Evolutionary conservation across 371 early-diverging fungal species (phyloP).

Genomic region (Circinella minor): DNA sequence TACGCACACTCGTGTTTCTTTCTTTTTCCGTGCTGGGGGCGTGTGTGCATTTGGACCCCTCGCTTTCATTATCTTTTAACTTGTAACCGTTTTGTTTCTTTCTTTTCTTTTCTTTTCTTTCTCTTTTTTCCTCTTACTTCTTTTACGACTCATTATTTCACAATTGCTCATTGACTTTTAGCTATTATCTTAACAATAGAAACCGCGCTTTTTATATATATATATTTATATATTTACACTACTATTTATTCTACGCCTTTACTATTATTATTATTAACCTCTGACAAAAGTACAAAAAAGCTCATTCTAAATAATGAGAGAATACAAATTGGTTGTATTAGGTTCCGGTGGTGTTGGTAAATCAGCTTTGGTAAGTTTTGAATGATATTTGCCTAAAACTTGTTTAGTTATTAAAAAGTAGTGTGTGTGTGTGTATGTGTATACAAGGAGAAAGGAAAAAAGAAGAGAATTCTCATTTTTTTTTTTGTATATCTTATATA

Average conservation of each 20-base stretch:
- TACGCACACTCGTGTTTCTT: conserved; percentile 3
- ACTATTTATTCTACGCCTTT: neutral
- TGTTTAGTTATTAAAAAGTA: too few relatives aligned
- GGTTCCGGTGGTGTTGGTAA: conserved; percentile 93
- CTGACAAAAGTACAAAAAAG: neutral
- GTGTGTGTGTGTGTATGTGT: too few relatives aligned
- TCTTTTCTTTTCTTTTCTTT: neutral
- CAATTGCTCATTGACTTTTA: too few relatives aligned
- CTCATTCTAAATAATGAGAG: conserved; percentile 50
- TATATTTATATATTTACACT: neutral
- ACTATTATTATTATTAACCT: too few relatives aligned
- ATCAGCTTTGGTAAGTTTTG: conserved; percentile 79
- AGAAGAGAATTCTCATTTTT: too few relatives aligned
- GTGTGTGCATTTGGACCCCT: neutral
- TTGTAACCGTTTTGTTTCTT: neutral
- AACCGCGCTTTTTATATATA: neutral
- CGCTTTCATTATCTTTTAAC: neutral
- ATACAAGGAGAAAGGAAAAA: too few relatives aligned
- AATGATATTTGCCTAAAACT: too few relatives aligned
- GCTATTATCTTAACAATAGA: too few relatives aligned
- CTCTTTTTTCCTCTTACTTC: conserved; percentile 6
- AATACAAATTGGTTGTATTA: conserved; percentile 89
- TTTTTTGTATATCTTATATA: too few relatives aligned
- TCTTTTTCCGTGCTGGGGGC: conserved; percentile 3
- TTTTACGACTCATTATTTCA: conserved; percentile 18